Percentiles rank a stretch among this genome's conserved stretches.
Conservation (phyloP, 2,329 filamentous ascomycete species). For the Cadophora malorum region DNA sequence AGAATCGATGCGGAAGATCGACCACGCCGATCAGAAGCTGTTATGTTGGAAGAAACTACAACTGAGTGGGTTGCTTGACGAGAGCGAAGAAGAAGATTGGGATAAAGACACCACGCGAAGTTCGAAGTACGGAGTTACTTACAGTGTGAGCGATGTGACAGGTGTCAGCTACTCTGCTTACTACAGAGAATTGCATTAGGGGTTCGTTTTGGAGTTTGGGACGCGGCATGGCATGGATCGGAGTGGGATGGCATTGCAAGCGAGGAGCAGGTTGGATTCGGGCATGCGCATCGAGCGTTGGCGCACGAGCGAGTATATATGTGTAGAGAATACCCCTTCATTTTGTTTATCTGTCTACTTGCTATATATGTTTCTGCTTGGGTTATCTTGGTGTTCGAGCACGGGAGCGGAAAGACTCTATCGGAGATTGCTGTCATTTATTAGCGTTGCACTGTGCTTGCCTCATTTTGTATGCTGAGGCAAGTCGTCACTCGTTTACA, state of each 20-base stretch:
- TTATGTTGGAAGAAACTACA: slow-evolving; percentile 21
- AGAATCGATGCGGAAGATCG: slow-evolving; percentile 23
- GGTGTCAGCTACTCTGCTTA: slow-evolving; percentile 23
- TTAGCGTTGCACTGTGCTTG: slow-evolving; percentile 16
- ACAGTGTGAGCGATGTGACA: slow-evolving; percentile 21
- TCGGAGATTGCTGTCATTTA: slow-evolving; percentile 13
- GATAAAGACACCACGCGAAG: slow-evolving; percentile 19
- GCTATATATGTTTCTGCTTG: neutral
- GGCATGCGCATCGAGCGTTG: slow-evolving; percentile 15
- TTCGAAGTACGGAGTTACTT: slow-evolving; percentile 22
- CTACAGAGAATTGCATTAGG: slow-evolving; percentile 20
- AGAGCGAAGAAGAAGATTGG: slow-evolving; percentile 24
- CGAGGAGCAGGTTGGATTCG: neutral
- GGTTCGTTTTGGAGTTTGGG: neutral
- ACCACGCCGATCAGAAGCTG: slow-evolving; percentile 22
- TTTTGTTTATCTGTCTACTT: neutral
- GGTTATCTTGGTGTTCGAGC: slow-evolving; percentile 10
- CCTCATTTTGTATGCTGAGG: neutral
- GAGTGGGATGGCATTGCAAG: slow-evolving; percentile 6
- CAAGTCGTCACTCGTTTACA: slow-evolving; percentile 1
- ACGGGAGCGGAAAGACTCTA: slow-evolving; percentile 8
- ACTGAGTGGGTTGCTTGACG: slow-evolving; percentile 16
- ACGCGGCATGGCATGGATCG: neutral
- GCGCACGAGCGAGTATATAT: slow-evolving; percentile 7
- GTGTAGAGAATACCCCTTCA: slow-evolving; percentile 10